These are phyloP conservation scores for Podila epigama DNA, from an alignment of 192 early-diverging fungal species.

Conservation along the genomic window DNA sequence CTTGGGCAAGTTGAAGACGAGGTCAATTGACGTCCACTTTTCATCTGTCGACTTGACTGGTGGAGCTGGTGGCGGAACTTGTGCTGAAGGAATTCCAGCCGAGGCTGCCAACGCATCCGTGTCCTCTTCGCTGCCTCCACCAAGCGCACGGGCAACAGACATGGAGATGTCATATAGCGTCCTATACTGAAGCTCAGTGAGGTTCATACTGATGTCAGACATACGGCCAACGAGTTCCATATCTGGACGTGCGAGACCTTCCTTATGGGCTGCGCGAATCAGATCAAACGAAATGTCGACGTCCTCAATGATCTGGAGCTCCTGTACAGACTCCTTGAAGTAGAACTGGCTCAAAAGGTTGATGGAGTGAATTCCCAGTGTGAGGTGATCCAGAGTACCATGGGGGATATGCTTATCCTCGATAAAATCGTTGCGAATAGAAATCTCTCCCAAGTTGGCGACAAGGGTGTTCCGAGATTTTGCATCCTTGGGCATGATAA, in stretches of 20 bases:
- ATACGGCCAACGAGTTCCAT: conserved; percentile 71
- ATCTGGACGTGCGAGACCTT: conserved; percentile 61
- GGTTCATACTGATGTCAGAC: conserved; percentile 77
- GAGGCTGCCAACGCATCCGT: conserved; percentile 15
- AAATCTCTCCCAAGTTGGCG: conserved; percentile 86
- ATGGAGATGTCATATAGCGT: conserved; percentile 75
- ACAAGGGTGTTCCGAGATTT: conserved; percentile 71
- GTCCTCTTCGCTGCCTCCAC: conserved; percentile 33
- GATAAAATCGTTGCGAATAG: conserved; percentile 79
- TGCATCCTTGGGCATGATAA: conserved; percentile 76
- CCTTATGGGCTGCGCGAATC: conserved; percentile 59
- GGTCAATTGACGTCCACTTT: conserved; percentile 52
- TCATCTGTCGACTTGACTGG: conserved; percentile 9
- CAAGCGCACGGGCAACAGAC: conserved; percentile 57
- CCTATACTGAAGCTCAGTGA: conserved; percentile 86
- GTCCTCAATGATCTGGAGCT: conserved; percentile 85
- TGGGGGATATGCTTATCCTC: conserved; percentile 56
- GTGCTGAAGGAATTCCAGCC: conserved; percentile 18
- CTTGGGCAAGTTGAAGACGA: conserved; percentile 71
- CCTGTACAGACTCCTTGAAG: conserved; percentile 53
- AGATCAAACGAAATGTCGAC: conserved; percentile 81
- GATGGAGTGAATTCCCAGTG: conserved; percentile 67
- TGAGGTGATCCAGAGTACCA: conserved; percentile 66
- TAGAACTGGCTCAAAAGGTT: conserved; percentile 60
- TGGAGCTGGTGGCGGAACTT: conserved; percentile 3